Evolutionary conservation across 2,329 filamentous ascomycete genomes (phyloP).

Genomic region (Chlorencoelia australis): DNA sequence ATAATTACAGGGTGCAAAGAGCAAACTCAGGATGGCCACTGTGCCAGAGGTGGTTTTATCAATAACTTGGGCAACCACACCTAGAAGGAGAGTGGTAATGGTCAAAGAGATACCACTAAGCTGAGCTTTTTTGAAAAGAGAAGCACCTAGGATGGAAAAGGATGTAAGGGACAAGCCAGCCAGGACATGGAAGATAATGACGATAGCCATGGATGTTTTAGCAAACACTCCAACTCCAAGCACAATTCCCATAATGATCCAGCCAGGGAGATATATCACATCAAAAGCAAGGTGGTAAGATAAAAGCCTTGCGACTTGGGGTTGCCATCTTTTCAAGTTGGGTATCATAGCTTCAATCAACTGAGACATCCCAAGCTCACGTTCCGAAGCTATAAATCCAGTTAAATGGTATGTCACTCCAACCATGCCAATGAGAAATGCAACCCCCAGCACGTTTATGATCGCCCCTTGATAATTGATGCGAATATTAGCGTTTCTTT

Average conservation of each 20-base stretch:
- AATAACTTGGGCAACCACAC: constrained; percentile 71
- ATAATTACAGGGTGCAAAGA: constrained; percentile 85
- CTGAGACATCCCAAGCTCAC: constrained; percentile 79
- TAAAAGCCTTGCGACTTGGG: constrained; percentile 66
- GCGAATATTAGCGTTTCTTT: constrained; percentile 57
- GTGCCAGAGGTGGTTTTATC: constrained; percentile 47
- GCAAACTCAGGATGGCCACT: constrained; percentile 58
- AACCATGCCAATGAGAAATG: constrained; percentile 69
- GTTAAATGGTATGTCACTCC: constrained; percentile 81
- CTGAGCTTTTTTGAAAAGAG: constrained; percentile 80
- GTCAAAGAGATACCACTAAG: constrained; percentile 74
- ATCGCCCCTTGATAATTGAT: constrained; percentile 62
- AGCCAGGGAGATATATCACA: constrained; percentile 69
- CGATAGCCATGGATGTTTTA: constrained; percentile 51
- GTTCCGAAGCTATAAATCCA: constrained; percentile 74
- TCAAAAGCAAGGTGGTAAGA: constrained; percentile 75
- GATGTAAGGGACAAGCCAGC: constrained; percentile 69
- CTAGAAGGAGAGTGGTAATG: constrained; percentile 63
- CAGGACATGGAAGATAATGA: constrained; percentile 66
- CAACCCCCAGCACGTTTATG: constrained; percentile 66
- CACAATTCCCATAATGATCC: constrained; percentile 66
- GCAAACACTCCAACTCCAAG: constrained; percentile 54
- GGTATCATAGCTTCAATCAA: constrained; percentile 89
- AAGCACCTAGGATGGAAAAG: constrained; percentile 69
- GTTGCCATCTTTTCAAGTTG: constrained; percentile 61